Conservation (phyloP, 78 protist genomes). For the Dictyostelium intermedium region DNA sequence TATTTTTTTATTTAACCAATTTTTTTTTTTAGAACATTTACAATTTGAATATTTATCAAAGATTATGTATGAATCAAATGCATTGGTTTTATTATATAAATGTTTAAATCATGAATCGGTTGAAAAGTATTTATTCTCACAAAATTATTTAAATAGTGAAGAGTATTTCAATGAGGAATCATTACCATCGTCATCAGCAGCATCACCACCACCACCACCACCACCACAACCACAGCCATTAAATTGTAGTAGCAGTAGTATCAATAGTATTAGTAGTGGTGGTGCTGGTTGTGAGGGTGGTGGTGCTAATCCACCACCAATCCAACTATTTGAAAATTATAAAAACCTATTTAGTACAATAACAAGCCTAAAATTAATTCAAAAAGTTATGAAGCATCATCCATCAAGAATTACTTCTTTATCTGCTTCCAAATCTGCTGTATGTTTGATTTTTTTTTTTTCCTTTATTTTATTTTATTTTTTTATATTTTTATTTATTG, state of each 20-base stretch:
- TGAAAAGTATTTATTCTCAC: slow-evolving; percentile 46
- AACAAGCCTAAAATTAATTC: slow-evolving; percentile 27
- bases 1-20: too few species aligned
- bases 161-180: neutral
- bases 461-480: too few species aligned
- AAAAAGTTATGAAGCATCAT: slow-evolving; percentile 51
- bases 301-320: neutral
- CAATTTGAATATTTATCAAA: slow-evolving; percentile 68
- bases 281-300: slow-evolving; percentile 1
- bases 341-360: slow-evolving; percentile 33
- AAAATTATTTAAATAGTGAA: slow-evolving; percentile 20
- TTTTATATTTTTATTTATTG: neutral
- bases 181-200: neutral
- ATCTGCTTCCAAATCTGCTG: slow-evolving; percentile 49
- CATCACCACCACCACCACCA: neutral
- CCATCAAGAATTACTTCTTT: slow-evolving; percentile 48
- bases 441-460: slow-evolving; percentile 16
- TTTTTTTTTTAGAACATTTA: neutral
- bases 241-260: neutral
- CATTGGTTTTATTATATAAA: slow-evolving; percentile 48
- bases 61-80: slow-evolving; percentile 59
- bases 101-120: slow-evolving; percentile 45
- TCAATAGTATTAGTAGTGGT: neutral
- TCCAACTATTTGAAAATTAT: slow-evolving; percentile 8
- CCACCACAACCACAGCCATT: neutral